Percentiles rank a stretch among this genome's conserved stretches.
These are phyloP conservation scores for Solanum ossicruentum DNA, from an alignment of 257 asterid genomes.

Conservation along the genomic window DNA sequence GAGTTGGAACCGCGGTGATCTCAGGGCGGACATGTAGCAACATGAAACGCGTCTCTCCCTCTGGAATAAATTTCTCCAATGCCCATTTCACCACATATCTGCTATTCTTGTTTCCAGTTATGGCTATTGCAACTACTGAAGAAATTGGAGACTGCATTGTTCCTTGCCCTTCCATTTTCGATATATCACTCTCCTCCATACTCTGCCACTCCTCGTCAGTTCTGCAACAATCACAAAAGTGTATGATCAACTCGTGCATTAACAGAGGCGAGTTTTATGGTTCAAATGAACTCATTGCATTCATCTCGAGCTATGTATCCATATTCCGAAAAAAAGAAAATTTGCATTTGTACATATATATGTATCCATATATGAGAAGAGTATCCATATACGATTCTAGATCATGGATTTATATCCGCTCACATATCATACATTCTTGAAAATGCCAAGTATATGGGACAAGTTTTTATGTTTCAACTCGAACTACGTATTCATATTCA, in stretches of 20 bases:
- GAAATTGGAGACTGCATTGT: conserved; percentile 16
- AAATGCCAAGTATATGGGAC: no score
- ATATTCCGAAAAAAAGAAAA: not conserved
- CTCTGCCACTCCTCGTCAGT: not conserved
- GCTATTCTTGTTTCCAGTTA: conserved; percentile 48
- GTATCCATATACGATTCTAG: not conserved
- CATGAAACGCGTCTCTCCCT: conserved; percentile 42
- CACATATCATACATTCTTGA: no score
- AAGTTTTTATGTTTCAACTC: no score
- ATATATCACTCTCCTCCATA: not conserved
- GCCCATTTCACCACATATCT: conserved; percentile 67
- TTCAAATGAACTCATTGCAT: not conserved
- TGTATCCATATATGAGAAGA: not conserved
- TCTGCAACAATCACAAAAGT: not conserved
- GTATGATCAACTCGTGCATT: not conserved
- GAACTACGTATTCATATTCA: not conserved
- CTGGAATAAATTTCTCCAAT: conserved; percentile 67
- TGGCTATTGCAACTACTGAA: conserved; percentile 42
- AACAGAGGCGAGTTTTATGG: not conserved
- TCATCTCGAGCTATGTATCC: not conserved
- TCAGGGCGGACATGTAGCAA: conserved; percentile 59
- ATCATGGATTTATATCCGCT: no score
- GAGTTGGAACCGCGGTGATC: conserved; percentile 55
- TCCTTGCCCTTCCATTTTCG: conserved; percentile 13
- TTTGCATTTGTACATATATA: not conserved